Conservation (phyloP, 1,284 basidiomycete genomes). For the Heterobasidion occidentale region DNA sequence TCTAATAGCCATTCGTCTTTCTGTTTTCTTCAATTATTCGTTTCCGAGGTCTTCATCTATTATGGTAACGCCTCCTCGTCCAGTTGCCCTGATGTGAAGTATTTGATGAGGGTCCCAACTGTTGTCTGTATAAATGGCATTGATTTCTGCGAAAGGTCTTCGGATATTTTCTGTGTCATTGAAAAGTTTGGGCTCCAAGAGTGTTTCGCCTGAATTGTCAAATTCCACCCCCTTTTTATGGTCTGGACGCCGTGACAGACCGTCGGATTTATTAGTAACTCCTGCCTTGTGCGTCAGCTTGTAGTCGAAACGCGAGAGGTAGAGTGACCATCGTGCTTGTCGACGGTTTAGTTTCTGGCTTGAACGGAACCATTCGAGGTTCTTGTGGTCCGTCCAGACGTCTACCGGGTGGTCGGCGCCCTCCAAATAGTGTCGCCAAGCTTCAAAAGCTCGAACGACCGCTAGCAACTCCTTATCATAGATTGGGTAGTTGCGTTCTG, state of each 20-base stretch:
- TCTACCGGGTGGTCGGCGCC: slow-evolving; percentile 7
- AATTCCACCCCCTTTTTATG: background rate
- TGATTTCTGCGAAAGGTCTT: no score
- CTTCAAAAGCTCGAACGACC: background rate
- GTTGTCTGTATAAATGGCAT: no score
- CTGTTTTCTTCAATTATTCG: no score
- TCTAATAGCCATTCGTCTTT: no score
- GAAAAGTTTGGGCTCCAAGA: background rate
- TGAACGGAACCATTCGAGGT: slow-evolving; percentile 17
- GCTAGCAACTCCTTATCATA: slow-evolving; percentile 28
- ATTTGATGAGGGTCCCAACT: no score
- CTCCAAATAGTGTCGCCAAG: slow-evolving; percentile 19
- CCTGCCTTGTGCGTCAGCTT: background rate
- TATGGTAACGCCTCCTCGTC: no score
- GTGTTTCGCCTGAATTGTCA: background rate
- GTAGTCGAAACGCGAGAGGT: background rate
- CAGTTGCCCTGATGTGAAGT: no score
- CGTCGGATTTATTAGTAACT: background rate
- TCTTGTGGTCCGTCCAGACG: slow-evolving; percentile 19
- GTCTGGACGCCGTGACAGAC: background rate
- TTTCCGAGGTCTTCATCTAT: no score
- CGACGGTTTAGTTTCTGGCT: slow-evolving; percentile 12
- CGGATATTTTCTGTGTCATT: background rate
- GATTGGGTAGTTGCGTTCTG: slow-evolving; percentile 21
- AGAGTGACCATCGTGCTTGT: slow-evolving; percentile 10